Conservation (phyloP, 2,329 filamentous ascomycete species). For the Aspergillus transmontanensis region DNA sequence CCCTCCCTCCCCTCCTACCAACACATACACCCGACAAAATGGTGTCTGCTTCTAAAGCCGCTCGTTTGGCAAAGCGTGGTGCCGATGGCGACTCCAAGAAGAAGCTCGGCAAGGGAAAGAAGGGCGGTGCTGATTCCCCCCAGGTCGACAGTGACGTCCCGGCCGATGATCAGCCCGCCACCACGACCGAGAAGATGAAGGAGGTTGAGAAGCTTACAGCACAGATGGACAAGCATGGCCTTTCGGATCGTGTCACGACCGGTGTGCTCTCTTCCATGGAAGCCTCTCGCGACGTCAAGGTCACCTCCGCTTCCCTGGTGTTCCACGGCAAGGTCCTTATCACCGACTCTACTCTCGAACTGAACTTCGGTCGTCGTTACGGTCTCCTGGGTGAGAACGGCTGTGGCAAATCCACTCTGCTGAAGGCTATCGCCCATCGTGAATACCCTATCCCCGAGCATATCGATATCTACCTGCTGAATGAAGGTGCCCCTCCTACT, state of each 20-base stretch:
- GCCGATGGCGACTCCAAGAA: slow-evolving; percentile 68
- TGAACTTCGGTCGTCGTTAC: slow-evolving; percentile 90
- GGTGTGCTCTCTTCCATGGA: slow-evolving; percentile 87
- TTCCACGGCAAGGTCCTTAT: slow-evolving; percentile 98
- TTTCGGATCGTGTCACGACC: slow-evolving; percentile 97
- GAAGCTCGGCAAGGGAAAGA: slow-evolving; percentile 68
- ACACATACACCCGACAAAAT: slow-evolving; percentile 44
- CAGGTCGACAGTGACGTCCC: slow-evolving; percentile 66
- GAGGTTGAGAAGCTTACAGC: slow-evolving; percentile 84
- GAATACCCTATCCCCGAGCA: slow-evolving; percentile 96
- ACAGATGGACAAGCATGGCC: slow-evolving; percentile 93
- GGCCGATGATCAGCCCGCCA: slow-evolving; percentile 66
- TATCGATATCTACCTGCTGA: slow-evolving; percentile 96
- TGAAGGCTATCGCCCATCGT: slow-evolving; percentile 90
- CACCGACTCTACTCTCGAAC: slow-evolving; percentile 88
- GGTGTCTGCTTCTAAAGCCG: slow-evolving; percentile 71
- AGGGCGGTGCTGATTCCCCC: slow-evolving; percentile 64
- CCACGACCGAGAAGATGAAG: slow-evolving; percentile 71
- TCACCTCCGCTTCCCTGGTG: slow-evolving; percentile 87
- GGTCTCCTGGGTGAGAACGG: slow-evolving; percentile 98
- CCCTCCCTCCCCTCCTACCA: slow-evolving; percentile 16
- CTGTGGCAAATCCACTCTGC: slow-evolving; percentile 96
- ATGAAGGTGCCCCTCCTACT: slow-evolving; percentile 89
- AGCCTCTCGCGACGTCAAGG: slow-evolving; percentile 92
- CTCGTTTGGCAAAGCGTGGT: slow-evolving; percentile 66